Percentiles rank a stretch among this genome's conserved stretches.
phyloP scores from a whole-genome alignment of 371 early-diverging fungal species.

The Apophysomyces variabilis region DNA sequence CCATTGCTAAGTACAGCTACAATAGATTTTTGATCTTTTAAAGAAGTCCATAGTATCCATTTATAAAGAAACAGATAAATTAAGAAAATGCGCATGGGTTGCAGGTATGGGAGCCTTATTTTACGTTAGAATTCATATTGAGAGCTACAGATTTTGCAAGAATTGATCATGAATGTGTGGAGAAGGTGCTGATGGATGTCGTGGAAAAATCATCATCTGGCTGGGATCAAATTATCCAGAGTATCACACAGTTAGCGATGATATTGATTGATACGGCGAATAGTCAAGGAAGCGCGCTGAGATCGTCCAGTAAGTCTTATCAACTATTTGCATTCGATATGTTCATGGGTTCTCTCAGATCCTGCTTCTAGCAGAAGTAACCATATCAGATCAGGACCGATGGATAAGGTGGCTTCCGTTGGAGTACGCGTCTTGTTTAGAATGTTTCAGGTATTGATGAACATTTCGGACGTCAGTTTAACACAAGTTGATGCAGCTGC shows the following conservation, averaged over 20 bases:
- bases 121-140: background rate
- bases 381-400: slow-evolving; percentile 23
- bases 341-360: slow-evolving; percentile 11
- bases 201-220: slow-evolving; percentile 56
- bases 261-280: slow-evolving; percentile 56
- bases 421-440: slow-evolving; percentile 50
- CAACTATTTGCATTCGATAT: no score
- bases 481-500: slow-evolving; percentile 34
- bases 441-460: slow-evolving; percentile 48
- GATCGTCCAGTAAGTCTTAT: slow-evolving; percentile 9
- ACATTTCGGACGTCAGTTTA: background rate
- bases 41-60: slow-evolving; percentile 47
- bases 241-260: slow-evolving; percentile 58
- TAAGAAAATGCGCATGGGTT: slow-evolving; percentile 57
- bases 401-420: slow-evolving; percentile 37
- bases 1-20: background rate
- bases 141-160: slow-evolving; percentile 23
- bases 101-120: slow-evolving; percentile 30
- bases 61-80: slow-evolving; percentile 58
- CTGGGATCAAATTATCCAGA: slow-evolving; percentile 68
- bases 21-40: slow-evolving; percentile 54
- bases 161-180: slow-evolving; percentile 16
- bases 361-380: slow-evolving; percentile 18
- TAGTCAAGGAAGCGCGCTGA: slow-evolving; percentile 28
- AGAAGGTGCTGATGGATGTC: slow-evolving; percentile 30